Conservation (phyloP, 345 rosid species). For the Cardamine occulta region DNA sequence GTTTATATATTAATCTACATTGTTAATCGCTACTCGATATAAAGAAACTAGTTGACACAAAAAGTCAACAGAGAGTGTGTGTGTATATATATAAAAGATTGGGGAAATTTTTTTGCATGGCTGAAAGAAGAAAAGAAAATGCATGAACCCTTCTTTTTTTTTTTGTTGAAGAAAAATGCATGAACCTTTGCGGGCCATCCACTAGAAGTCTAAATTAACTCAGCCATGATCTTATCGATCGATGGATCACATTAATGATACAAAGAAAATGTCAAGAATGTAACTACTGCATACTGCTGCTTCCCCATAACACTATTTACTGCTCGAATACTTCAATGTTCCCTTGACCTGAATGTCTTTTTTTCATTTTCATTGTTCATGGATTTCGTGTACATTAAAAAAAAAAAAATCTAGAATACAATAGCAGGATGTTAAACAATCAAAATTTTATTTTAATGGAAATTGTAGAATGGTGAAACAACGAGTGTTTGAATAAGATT, state of each 20-base stretch:
- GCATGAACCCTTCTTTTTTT: not conserved
- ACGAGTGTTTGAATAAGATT: not conserved
- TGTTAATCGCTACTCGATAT: too few species aligned
- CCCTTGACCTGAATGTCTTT: not conserved
- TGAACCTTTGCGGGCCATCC: conserved; percentile 1
- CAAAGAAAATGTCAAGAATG: conserved; percentile 1
- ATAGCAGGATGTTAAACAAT: not conserved
- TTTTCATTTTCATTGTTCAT: not conserved
- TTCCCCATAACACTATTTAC: conserved; percentile 23
- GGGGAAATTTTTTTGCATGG: not conserved
- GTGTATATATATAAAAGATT: too few species aligned
- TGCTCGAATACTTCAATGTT: conserved; percentile 12
- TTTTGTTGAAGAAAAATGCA: not conserved
- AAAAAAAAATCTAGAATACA: not conserved
- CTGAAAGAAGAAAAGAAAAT: not conserved
- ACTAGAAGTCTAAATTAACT: not conserved
- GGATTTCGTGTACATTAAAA: not conserved
- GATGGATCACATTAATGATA: conserved; percentile 11
- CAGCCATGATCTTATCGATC: not conserved
- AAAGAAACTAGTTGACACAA: not conserved
- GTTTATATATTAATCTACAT: too few species aligned
- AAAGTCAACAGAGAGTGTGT: not conserved
- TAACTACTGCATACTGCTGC: conserved; percentile 7
- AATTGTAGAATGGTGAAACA: not conserved
- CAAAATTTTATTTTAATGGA: not conserved